Conservation (phyloP, 768 basidiomycete species). For the Lentinus brumalis region DNA sequence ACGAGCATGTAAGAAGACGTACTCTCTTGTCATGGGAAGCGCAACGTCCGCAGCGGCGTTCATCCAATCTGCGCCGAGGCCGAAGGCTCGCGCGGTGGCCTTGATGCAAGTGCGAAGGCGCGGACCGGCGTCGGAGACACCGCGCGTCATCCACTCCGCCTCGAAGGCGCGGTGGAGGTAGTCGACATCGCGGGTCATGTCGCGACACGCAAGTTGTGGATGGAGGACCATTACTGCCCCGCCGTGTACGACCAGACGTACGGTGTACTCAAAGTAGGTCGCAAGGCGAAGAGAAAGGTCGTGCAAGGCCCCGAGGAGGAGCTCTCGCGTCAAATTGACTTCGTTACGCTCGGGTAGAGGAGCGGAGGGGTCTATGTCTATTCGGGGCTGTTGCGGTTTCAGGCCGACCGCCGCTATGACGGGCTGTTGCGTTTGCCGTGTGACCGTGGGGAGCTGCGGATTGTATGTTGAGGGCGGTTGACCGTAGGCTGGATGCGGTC, state of each 20-base stretch:
- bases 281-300: constrained; percentile 54
- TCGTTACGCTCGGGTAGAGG: constrained; percentile 35
- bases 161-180: constrained; percentile 64
- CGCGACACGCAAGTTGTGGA: constrained; percentile 40
- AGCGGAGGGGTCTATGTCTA: background rate
- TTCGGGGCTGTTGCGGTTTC: too few species aligned
- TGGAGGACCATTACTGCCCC: constrained; percentile 78
- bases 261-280: constrained; percentile 46
- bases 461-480: too few species aligned
- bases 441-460: too few species aligned
- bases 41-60: constrained; percentile 74
- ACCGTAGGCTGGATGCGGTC: too few species aligned
- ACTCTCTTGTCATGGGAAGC: constrained; percentile 66
- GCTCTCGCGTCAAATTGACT: constrained; percentile 31
- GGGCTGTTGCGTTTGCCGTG: too few species aligned
- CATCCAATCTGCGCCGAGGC: constrained; percentile 73
- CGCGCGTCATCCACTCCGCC: constrained; percentile 50
- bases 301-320: constrained; percentile 48
- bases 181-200: constrained; percentile 67
- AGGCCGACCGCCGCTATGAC: too few species aligned
- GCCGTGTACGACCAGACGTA: constrained; percentile 69
- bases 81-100: constrained; percentile 52
- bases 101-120: constrained; percentile 57
- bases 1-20: constrained; percentile 30
- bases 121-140: constrained; percentile 52